phyloP scores from a whole-genome alignment of 140 eudicot species.

The Oenanthe javanica region DNA sequence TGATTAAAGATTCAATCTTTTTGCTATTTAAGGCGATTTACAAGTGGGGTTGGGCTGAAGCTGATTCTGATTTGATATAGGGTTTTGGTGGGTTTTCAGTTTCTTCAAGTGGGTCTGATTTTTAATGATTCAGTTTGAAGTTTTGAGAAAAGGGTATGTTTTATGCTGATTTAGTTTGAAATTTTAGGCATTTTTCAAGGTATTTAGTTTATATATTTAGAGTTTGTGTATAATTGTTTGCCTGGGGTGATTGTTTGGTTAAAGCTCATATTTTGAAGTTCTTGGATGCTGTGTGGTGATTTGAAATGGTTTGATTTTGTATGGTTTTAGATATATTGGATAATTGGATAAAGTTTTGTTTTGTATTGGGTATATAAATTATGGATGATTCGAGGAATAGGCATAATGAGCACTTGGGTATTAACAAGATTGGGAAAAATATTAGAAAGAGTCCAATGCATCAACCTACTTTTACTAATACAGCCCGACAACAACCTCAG shows the following conservation, averaged over 20 bases:
- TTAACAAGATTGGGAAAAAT: constrained; percentile 84
- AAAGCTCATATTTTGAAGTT: constrained; percentile 9
- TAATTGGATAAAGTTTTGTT: constrained; percentile 3
- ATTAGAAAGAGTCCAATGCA: constrained; percentile 82
- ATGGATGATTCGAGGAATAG: constrained; percentile 65
- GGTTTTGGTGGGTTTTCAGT: constrained; percentile 15
- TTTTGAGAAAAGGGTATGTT: not conserved
- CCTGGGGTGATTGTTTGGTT: not conserved
- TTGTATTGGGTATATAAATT: constrained; percentile 2
- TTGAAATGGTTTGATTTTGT: constrained; percentile 21
- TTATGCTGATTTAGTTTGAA: not conserved
- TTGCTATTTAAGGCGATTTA: not conserved
- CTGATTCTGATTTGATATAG: constrained; percentile 13
- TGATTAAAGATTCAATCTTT: constrained; percentile 3
- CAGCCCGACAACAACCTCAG: constrained; percentile 75
- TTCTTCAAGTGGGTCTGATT: not conserved
- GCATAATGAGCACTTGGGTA: constrained; percentile 67
- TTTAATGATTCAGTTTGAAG: not conserved
- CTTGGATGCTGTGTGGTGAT: constrained; percentile 13
- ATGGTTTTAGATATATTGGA: constrained; percentile 18
- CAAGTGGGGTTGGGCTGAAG: not conserved
- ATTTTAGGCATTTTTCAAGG: not conserved
- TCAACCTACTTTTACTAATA: constrained; percentile 58
- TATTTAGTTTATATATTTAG: not conserved
- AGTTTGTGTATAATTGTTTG: not conserved